phyloP scores from a whole-genome alignment of 805 yeast genomes.

The Cyberlindnera americana region DNA sequence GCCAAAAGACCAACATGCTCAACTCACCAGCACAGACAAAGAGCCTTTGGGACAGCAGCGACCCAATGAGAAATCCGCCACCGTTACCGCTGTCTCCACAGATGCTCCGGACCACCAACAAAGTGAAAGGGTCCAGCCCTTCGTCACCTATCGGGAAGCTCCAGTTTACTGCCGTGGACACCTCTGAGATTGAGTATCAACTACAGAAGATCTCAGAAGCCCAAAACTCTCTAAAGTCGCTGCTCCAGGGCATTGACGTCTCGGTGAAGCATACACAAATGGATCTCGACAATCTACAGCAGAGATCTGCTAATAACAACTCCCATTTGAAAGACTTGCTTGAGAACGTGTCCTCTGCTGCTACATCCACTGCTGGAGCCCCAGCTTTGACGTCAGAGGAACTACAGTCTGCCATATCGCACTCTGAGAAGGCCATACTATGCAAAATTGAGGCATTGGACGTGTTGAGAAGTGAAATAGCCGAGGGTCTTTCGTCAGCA shows the following conservation, averaged over 20 bases:
- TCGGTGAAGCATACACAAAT: slow-evolving; percentile 29
- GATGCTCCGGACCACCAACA: slow-evolving; percentile 27
- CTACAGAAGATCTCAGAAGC: slow-evolving; percentile 28
- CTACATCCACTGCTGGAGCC: not conserved
- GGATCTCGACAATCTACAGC: slow-evolving; percentile 26
- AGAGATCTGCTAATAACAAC: slow-evolving; percentile 28
- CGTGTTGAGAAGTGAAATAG: not conserved
- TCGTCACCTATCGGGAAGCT: slow-evolving; percentile 24
- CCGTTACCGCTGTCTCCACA: slow-evolving; percentile 40
- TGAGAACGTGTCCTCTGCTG: slow-evolving; percentile 16
- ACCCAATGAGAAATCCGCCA: slow-evolving; percentile 38
- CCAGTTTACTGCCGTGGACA: slow-evolving; percentile 18
- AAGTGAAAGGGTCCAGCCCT: slow-evolving; percentile 11
- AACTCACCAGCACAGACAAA: slow-evolving; percentile 19
- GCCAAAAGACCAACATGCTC: slow-evolving; percentile 9
- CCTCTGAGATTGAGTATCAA: slow-evolving; percentile 26
- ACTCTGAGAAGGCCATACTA: not conserved
- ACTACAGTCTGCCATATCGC: not conserved
- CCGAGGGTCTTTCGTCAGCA: not conserved
- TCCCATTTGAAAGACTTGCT: slow-evolving; percentile 26
- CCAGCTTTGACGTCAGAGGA: slow-evolving; percentile 1
- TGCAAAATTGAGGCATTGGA: not conserved
- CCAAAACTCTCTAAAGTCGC: slow-evolving; percentile 29
- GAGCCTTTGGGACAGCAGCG: slow-evolving; percentile 37
- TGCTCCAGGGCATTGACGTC: slow-evolving; percentile 26